A percentile compares a stretch with the other conserved stretches of the same genome.
These are phyloP conservation scores for Chaetomidium leptoderma DNA, from an alignment of 495 filamentous ascomycete species.

Conservation along the genomic window DNA sequence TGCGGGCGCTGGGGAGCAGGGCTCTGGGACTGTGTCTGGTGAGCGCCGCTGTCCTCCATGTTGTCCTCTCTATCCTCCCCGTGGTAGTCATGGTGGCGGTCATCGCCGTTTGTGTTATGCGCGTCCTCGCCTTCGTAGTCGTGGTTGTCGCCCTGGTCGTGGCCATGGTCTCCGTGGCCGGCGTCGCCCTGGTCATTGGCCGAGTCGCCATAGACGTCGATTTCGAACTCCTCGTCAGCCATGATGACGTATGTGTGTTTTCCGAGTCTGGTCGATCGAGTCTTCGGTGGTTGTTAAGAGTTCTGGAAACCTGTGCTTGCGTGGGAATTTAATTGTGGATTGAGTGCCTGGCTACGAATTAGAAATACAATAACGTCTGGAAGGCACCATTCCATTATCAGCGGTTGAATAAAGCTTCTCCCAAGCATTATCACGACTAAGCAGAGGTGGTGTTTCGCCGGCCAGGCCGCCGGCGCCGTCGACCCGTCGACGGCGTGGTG, in stretches of 20 bases:
- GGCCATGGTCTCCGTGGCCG: slow-evolving; percentile 54
- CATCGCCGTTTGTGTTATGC: slow-evolving; percentile 42
- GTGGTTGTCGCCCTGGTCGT: slow-evolving; percentile 78
- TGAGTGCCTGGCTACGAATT: slow-evolving; percentile 30
- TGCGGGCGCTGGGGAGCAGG: slow-evolving; percentile 41
- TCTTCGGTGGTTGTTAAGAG: background rate
- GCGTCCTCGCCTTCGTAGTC: slow-evolving; percentile 45
- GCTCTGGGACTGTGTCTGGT: slow-evolving; percentile 28
- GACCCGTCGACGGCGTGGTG: background rate
- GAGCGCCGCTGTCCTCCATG: slow-evolving; percentile 40
- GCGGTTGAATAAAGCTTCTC: slow-evolving; percentile 19
- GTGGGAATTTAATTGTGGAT: slow-evolving; percentile 26
- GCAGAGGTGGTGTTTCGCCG: background rate
- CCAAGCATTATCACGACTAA: background rate
- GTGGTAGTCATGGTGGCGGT: slow-evolving; percentile 34
- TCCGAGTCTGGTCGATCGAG: background rate
- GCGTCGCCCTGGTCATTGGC: slow-evolving; percentile 43
- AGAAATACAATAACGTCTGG: slow-evolving; percentile 34
- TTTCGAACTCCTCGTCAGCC: slow-evolving; percentile 91
- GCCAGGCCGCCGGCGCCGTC: background rate
- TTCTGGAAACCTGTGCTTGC: slow-evolving; percentile 8
- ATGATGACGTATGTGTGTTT: slow-evolving; percentile 22
- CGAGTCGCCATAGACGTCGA: slow-evolving; percentile 94
- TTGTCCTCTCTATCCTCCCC: slow-evolving; percentile 26
- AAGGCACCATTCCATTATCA: slow-evolving; percentile 19